Base-by-base conservation (phyloP, 768 basidiomycete species). In the Amanita phalloides region DNA sequence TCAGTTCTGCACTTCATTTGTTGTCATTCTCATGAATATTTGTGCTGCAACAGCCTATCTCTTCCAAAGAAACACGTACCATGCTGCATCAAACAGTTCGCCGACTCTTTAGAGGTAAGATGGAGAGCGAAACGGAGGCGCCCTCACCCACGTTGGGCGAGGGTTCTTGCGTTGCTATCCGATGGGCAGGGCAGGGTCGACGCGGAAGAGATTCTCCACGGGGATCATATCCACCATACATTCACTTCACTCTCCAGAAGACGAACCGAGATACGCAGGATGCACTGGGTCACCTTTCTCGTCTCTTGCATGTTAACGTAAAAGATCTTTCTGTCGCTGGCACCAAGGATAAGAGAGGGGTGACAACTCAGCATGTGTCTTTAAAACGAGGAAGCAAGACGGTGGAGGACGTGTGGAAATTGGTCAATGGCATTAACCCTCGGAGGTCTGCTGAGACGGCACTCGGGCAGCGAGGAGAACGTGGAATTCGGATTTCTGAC, bases 241-340 rank as follows among this genome's bases (percentile, higher is more conserved):
- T 98, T 56, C 93, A 97, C 62, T 96, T 98, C 65, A 96, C 90
- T 1, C 70, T 99, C 32, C 93, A 95, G 63, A 99, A 99, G 68
- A 90, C 93, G 20, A 99, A 99, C 63, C 84, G 96, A 41, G 96
- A 99, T 62, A 96, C 92, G 3, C 93, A 96, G 62, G 96, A 98
- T 61, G 91, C 90, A 1, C 78, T 99, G 20, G 74, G 79, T 1
- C 75, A 94, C 59, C 69, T 99, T 30, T 74, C 89, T 14, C 82
- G 92, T 11, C 73, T 77, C 28, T 71, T 97, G n/a, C 83, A 86
- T 55, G 81, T 84, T 53, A 79, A 72, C 21, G 64, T 81, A 46
- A 92, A 87, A 66, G 90, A 95, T 61, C 72, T 99, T 6, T 81
- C 84, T 21, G 86, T 93, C 23, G 90, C 93, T 3, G 96, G 96